Base-by-base conservation (phyloP, 768 basidiomycete genomes). In the Agaricus blazei region DNA sequence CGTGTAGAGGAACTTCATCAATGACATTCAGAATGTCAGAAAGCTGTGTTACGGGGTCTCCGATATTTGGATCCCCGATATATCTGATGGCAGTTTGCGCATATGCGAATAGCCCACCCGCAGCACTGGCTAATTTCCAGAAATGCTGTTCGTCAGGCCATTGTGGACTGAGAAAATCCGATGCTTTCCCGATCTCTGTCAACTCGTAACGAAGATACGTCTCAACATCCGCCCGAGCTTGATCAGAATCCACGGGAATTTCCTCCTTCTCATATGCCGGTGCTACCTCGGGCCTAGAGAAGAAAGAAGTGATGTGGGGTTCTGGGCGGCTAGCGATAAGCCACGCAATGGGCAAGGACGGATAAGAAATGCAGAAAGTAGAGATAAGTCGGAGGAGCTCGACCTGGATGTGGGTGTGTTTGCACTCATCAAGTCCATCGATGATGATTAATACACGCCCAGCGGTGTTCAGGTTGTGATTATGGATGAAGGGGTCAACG, bases 351-450 rank as follows among this genome's bases (percentile, higher is more conserved):
- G 62, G 58, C 14, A 61, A 43, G 1, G 38, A 34, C 12, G 27
- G 41, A 4, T 15, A 4, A 3, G 42, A 19, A 1, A 60, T 5
- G 0, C 54, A 38, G 26, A 47, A 53, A 9, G 27, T 27, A 1
- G 9, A 36, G n/a, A 68, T 57, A 6, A 52, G 29, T 1, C 29
- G 15, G 7, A 68, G 49, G 26, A 68, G 44, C 15, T 57, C 43
- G 6, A 26, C 36, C 34, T 64, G 65, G 0, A 45, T 23, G 11
- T 47, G 31, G 50, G 1, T 57, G 24, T 31, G 24, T 2, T 56
- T 41, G 34, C 65, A 66, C 51, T 67, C 67, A 47, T 70, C 69
- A 2, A 70, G 54, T 1, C 66, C 68, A 54, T 70, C 69, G n/a
- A 54, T 27, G 1, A 11, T 66, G 61, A 26, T 64, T 14, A 9